phyloP scores from a whole-genome alignment of 2,329 filamentous ascomycete genomes.

The Fusarium chaquense region DNA sequence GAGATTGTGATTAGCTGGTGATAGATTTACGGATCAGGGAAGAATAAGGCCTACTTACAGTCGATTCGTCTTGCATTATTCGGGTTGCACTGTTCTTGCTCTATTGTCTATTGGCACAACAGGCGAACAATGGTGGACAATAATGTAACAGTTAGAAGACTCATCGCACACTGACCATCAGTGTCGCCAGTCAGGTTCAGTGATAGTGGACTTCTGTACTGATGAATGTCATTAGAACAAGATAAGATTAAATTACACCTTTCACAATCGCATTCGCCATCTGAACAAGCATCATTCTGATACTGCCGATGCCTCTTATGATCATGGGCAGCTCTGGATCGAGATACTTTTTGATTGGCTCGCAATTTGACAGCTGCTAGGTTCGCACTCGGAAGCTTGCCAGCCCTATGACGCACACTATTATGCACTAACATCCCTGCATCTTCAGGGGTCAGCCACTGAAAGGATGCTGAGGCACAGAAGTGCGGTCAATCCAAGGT shows the following conservation, averaged over 20 bases:
- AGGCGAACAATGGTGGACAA: background rate
- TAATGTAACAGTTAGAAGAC: too few species aligned
- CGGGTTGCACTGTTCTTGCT: background rate
- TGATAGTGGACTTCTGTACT: too few species aligned
- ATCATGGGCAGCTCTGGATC: background rate
- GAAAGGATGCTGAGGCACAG: background rate
- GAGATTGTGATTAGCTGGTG: background rate
- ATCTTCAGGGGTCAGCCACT: background rate
- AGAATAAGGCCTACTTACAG: background rate
- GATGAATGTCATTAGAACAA: too few species aligned
- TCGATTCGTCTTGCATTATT: background rate
- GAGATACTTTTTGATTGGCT: background rate
- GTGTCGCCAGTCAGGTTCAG: too few species aligned
- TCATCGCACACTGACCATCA: too few species aligned
- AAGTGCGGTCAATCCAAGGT: background rate
- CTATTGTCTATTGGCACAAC: background rate
- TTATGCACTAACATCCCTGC: background rate
- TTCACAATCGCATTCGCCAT: constrained; percentile 1
- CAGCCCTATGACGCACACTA: constrained; percentile 26
- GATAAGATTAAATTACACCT: background rate
- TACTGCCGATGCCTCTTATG: constrained; percentile 3
- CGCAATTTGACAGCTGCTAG: background rate
- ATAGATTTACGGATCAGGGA: background rate
- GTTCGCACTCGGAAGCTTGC: constrained; percentile 13
- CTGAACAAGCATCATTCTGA: background rate